Conservation (phyloP, 495 filamentous ascomycete species). For the Viridothelium virens region DNA sequence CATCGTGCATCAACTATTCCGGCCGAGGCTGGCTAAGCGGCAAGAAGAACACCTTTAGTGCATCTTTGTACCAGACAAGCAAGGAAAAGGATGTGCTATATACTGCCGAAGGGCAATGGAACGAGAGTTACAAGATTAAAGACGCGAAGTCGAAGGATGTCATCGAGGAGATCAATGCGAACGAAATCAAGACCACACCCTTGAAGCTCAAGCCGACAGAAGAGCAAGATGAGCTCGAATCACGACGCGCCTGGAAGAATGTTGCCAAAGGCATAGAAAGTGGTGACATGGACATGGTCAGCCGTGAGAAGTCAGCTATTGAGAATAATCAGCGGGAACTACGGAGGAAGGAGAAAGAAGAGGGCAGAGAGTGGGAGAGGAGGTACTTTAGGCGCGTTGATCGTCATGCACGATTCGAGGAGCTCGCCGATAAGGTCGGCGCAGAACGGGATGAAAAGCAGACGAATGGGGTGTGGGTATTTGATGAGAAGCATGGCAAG, state of each 20-base stretch:
- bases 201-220: slow-evolving; percentile 67
- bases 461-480: slow-evolving; percentile 85
- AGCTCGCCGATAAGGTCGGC: slow-evolving; percentile 52
- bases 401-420: slow-evolving; percentile 49
- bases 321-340: slow-evolving; percentile 83
- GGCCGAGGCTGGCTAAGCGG: slow-evolving; percentile 90
- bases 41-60: slow-evolving; percentile 88
- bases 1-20: slow-evolving; percentile 86
- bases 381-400: slow-evolving; percentile 66
- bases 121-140: slow-evolving; percentile 70
- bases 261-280: slow-evolving; percentile 71
- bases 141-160: slow-evolving; percentile 60
- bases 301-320: slow-evolving; percentile 74
- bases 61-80: slow-evolving; percentile 64
- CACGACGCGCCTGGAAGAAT: slow-evolving; percentile 77
- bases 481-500: slow-evolving; percentile 58
- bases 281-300: slow-evolving; percentile 76
- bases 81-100: slow-evolving; percentile 68
- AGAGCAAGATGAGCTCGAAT: slow-evolving; percentile 79
- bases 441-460: slow-evolving; percentile 58
- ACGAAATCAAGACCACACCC: slow-evolving; percentile 52
- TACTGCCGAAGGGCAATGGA: slow-evolving; percentile 87
- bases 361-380: slow-evolving; percentile 73
- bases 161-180: slow-evolving; percentile 63
- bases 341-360: slow-evolving; percentile 69